These are phyloP conservation scores for Globisporangium camurandrum DNA, from an alignment of 352 stramenopile genomes.

Conservation along the genomic window DNA sequence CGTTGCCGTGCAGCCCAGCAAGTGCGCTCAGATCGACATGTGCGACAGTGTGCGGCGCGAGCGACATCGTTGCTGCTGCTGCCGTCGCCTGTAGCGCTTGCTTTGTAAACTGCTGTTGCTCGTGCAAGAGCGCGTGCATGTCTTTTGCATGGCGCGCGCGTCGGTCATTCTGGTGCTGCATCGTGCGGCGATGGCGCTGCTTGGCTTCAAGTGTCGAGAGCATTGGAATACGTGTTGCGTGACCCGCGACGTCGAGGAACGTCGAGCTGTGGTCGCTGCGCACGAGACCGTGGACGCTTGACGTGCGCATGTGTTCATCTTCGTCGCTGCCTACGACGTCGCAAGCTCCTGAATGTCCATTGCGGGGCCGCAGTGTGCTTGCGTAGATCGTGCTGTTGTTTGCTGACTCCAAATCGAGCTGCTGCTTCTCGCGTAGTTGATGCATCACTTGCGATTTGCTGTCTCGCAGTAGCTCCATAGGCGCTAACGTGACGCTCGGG, in stretches of 20 bases:
- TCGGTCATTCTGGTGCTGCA: conserved; percentile 14
- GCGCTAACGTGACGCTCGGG: not conserved
- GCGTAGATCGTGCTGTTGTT: not conserved
- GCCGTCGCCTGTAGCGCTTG: conserved; percentile 6
- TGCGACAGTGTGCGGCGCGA: not conserved
- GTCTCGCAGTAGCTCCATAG: conserved; percentile 3
- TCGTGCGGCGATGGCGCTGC: conserved; percentile 10
- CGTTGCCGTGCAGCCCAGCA: not conserved
- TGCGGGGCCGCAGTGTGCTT: not conserved
- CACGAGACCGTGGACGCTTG: conserved; percentile 20
- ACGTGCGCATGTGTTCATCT: conserved; percentile 1
- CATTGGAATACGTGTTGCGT: conserved; percentile 17
- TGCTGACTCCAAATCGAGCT: not conserved
- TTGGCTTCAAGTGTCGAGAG: conserved; percentile 12
- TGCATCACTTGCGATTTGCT: conserved; percentile 5
- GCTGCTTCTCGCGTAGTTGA: conserved; percentile 2
- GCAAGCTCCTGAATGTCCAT: not conserved
- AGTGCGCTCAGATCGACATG: conserved; percentile 4
- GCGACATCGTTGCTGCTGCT: not conserved
- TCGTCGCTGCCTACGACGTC: not conserved
- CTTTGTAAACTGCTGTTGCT: conserved; percentile 23
- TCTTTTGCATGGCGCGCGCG: conserved; percentile 15
- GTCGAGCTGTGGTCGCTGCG: conserved; percentile 2
- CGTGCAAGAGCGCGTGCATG: conserved; percentile 16
- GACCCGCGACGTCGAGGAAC: conserved; percentile 21